These are phyloP conservation scores for Westerdykella aurantiaca DNA, from an alignment of 2,329 filamentous ascomycete species.

Conservation along the genomic window DNA sequence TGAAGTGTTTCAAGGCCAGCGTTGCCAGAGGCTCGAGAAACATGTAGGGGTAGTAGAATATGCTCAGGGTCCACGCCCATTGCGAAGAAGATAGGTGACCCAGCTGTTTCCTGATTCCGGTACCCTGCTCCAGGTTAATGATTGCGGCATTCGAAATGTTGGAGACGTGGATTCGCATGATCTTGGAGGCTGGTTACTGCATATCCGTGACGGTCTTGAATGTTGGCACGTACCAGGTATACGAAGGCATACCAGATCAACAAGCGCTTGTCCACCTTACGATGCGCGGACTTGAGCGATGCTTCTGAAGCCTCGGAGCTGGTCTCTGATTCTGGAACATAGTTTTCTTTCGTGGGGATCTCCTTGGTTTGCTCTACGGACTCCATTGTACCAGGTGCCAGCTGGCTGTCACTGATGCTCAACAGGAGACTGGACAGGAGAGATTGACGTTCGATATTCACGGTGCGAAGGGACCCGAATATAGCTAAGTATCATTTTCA, in stretches of 20 bases:
- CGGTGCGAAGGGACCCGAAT: too few relatives aligned
- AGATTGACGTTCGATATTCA: too few relatives aligned
- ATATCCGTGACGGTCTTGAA: too few relatives aligned
- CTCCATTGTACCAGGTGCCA: conserved; percentile 8
- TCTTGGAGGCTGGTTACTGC: conserved; percentile 12
- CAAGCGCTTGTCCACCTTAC: conserved; percentile 30
- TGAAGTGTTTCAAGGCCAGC: conserved; percentile 17
- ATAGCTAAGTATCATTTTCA: too few relatives aligned
- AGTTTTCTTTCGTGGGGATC: conserved; percentile 5
- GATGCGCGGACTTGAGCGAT: conserved; percentile 14
- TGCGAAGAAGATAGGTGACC: conserved; percentile 25
- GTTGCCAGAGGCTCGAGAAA: conserved; percentile 24
- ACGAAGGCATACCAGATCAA: conserved; percentile 29
- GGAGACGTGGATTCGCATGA: conserved; percentile 28
- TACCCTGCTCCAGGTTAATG: conserved; percentile 31
- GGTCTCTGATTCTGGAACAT: conserved; percentile 8
- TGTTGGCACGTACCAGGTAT: not conserved
- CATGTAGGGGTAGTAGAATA: conserved; percentile 35
- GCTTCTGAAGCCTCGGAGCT: conserved; percentile 10
- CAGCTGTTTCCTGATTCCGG: conserved; percentile 29
- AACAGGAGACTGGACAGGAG: too few relatives aligned
- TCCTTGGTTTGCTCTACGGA: conserved; percentile 4
- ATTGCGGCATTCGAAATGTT: conserved; percentile 34
- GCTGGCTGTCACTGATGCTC: too few relatives aligned
- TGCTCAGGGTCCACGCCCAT: conserved; percentile 30